These are phyloP conservation scores for Coemansia sp. DNA, from an alignment of 192 early-diverging fungal species.

Conservation along the genomic window DNA sequence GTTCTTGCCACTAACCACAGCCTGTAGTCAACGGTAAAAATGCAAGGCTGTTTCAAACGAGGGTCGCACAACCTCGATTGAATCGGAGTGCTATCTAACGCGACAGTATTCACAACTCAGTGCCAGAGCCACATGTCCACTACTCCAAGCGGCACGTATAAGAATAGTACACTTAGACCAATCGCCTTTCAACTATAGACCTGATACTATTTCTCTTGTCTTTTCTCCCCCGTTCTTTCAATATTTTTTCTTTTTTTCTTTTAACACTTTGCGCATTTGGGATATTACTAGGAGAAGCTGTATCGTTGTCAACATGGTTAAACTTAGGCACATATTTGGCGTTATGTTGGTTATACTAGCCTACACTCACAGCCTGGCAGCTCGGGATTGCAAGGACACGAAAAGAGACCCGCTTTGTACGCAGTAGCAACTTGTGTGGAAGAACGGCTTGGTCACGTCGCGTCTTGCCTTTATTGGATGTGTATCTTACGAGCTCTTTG, in stretches of 20 bases:
- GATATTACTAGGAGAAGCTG: background rate
- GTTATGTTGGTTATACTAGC: conserved; percentile 9
- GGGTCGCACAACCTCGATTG: background rate
- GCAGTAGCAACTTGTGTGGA: background rate
- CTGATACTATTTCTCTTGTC: background rate
- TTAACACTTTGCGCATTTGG: background rate
- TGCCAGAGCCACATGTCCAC: background rate
- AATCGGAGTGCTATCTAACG: background rate
- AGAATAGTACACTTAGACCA: background rate
- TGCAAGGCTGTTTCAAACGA: background rate
- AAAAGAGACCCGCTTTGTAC: conserved; percentile 52
- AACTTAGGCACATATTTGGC: background rate
- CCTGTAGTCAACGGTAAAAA: background rate
- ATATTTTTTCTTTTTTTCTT: background rate
- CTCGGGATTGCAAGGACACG: conserved; percentile 48
- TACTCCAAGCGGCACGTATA: background rate
- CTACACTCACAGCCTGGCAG: conserved; percentile 5
- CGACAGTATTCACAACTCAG: background rate
- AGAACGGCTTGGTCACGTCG: background rate
- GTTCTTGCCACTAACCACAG: background rate
- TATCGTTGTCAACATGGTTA: conserved; percentile 8
- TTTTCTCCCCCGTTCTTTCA: background rate
- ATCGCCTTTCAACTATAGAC: background rate
- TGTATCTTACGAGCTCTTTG: background rate
- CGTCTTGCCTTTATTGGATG: background rate